Base-by-base conservation (phyloP, 1,284 basidiomycete species). In the Tremellales sp. region DNA sequence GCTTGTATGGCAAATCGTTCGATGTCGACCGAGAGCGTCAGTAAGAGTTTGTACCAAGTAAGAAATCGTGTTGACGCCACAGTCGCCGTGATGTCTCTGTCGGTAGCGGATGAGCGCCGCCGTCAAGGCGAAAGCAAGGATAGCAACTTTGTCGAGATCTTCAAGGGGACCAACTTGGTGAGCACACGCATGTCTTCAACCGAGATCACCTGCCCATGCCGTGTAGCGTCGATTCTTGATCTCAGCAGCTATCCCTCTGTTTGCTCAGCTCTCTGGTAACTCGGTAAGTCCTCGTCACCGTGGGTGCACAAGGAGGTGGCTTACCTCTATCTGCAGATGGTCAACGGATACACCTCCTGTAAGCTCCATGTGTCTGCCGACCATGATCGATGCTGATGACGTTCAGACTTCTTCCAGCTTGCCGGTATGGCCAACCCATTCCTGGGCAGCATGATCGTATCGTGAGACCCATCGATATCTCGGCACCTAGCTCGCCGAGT, bases 321-420 rank as follows among this genome's bases (percentile, higher is more conserved):
- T 21, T 8, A 22, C 29, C 8, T 33, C 29, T n/a, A n/a, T n/a
- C n/a, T 7, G 33, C 13, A 40, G 39, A 21, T 40, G 39, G 39
- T 40, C 21, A 40, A 40, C 23, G 39, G 39, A 5, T 24, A 40
- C 19, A 40, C 39, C 23, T 40, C 39, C 5, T 40, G 29, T 33
- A 33, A 33, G 29, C n/a, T n/a, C n/a, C n/a, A n/a, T n/a, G n/a
- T 33, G 29, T 33, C n/a, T 33, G 29, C 29, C 10, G n/a, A 33
- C 29, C 29, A 8, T 10, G 10, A 10, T 10, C 29, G n/a, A 33
- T n/a, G 29, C 29, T 33, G 8, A 33, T 33, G n/a, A 33, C n/a
- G 29, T n/a, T 33, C 43, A 13, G 56, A 48, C 31, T 59, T 59
- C 44, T 56, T 57, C 46, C 37, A 52, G 39, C 40, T 52, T 12